phyloP scores from a whole-genome alignment of 805 yeast genomes.

The Scheffersomyces amazonensis region DNA sequence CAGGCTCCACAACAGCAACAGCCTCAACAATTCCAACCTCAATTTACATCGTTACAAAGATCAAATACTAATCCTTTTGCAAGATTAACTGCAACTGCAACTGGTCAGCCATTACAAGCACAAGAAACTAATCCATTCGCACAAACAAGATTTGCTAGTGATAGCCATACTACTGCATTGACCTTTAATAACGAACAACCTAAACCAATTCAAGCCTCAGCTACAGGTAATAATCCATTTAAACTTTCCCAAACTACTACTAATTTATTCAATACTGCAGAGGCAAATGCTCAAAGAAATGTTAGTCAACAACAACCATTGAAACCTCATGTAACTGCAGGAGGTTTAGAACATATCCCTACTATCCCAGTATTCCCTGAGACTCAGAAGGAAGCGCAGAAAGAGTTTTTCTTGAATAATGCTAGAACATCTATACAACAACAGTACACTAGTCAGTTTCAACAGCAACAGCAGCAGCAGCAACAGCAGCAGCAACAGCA shows the following conservation, averaged over 20 bases:
- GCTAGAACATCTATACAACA: slow-evolving; percentile 35
- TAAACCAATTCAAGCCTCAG: slow-evolving; percentile 23
- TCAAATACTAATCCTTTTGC: slow-evolving; percentile 38
- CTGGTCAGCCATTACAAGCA: slow-evolving; percentile 12
- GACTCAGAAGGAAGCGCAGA: slow-evolving; percentile 46
- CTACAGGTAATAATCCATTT: slow-evolving; percentile 65
- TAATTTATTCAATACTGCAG: slow-evolving; percentile 24
- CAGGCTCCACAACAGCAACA: slow-evolving; percentile 14
- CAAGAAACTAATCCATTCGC: slow-evolving; percentile 45
- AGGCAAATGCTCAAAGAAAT: not conserved
- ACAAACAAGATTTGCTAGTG: slow-evolving; percentile 31
- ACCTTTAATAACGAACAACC: slow-evolving; percentile 13
- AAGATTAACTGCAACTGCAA: slow-evolving; percentile 14
- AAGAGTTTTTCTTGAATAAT: slow-evolving; percentile 30
- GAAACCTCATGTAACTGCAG: slow-evolving; percentile 61
- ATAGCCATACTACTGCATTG: slow-evolving; percentile 30
- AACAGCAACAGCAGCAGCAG: slow-evolving; percentile 16
- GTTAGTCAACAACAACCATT: slow-evolving; percentile 21
- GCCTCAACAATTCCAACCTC: slow-evolving; percentile 11
- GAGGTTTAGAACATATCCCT: slow-evolving; percentile 66
- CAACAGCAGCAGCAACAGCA: slow-evolving; percentile 18
- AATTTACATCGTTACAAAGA: slow-evolving; percentile 17
- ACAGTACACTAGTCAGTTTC: slow-evolving; percentile 10
- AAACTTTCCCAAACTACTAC: slow-evolving; percentile 38
- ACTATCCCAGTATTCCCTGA: slow-evolving; percentile 70